Conservation (phyloP, 2,329 filamentous ascomycete species). For the Cordyceps javanica region DNA sequence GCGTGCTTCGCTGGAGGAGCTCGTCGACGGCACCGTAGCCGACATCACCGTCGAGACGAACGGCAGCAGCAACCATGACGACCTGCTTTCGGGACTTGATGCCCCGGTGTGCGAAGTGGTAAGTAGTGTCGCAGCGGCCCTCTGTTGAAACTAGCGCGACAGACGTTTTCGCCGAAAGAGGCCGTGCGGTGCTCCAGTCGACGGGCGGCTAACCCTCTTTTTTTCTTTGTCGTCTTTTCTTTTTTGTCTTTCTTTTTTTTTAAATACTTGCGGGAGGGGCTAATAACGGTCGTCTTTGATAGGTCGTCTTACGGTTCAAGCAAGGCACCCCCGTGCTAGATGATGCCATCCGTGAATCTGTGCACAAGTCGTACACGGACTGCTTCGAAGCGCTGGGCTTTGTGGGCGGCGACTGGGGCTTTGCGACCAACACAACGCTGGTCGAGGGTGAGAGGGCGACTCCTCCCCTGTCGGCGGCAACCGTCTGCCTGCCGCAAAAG, state of each 20-base stretch:
- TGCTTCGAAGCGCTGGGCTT: slow-evolving; percentile 6
- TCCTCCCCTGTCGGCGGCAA: background rate
- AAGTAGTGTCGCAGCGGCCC: background rate
- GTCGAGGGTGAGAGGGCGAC: background rate
- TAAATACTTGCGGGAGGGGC: too few species aligned
- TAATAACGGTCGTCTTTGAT: background rate
- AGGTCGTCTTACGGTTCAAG: background rate
- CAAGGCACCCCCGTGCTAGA: background rate
- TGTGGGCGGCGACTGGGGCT: slow-evolving; percentile 9
- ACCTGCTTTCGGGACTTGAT: background rate
- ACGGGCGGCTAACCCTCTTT: too few species aligned
- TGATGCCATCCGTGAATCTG: background rate
- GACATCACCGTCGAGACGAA: slow-evolving; percentile 2
- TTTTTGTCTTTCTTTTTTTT: too few species aligned
- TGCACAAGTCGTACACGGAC: slow-evolving; percentile 7
- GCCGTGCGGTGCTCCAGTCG: background rate
- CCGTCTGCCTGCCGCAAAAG: background rate
- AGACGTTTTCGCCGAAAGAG: background rate
- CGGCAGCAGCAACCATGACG: background rate
- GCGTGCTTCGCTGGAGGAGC: background rate
- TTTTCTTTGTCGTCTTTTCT: too few species aligned
- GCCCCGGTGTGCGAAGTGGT: slow-evolving; percentile 5
- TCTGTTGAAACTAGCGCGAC: background rate
- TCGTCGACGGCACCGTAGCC: background rate
- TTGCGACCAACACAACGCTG: background rate